Percentiles rank a stretch among this genome's conserved stretches.
Conservation (phyloP, 1,284 basidiomycete genomes). For the Pseudozyma pruni region DNA sequence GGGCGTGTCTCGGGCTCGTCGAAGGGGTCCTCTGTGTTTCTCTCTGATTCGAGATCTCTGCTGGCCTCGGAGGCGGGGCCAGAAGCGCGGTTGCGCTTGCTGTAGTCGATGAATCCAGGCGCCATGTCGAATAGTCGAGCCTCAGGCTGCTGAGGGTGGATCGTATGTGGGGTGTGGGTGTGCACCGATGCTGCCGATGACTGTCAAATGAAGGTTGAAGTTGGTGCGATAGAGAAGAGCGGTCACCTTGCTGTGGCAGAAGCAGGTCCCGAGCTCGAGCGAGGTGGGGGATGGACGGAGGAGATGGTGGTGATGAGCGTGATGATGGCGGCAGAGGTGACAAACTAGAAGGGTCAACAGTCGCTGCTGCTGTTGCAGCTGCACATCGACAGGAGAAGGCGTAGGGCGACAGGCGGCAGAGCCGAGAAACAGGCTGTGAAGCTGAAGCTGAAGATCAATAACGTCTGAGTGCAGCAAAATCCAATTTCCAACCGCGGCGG, state of each 20-base stretch:
- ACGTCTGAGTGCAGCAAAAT: too few relatives aligned
- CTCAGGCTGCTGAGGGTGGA: neutral
- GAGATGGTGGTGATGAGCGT: neutral
- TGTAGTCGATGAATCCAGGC: slow-evolving; percentile 55
- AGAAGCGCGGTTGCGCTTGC: slow-evolving; percentile 27
- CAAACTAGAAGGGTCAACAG: too few relatives aligned
- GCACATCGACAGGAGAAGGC: too few relatives aligned
- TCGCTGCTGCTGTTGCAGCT: too few relatives aligned
- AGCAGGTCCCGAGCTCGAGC: slow-evolving; percentile 28
- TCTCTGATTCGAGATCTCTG: slow-evolving; percentile 11
- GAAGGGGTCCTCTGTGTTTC: slow-evolving; percentile 15
- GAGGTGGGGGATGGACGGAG: neutral
- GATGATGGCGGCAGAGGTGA: too few relatives aligned
- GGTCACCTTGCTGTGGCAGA: slow-evolving; percentile 17
- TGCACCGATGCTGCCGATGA: neutral
- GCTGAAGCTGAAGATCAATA: too few relatives aligned
- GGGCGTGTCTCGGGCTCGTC: neutral
- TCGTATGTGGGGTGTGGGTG: neutral
- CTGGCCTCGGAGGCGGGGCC: slow-evolving; percentile 31
- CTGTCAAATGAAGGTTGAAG: neutral
- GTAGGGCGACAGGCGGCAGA: too few relatives aligned
- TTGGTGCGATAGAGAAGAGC: neutral
- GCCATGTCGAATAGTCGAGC: slow-evolving; percentile 10
- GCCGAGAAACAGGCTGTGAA: too few relatives aligned
- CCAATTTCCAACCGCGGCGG: too few relatives aligned